Conservation (phyloP, 495 filamentous ascomycete species). For the Clohesyomyces aquaticus region DNA sequence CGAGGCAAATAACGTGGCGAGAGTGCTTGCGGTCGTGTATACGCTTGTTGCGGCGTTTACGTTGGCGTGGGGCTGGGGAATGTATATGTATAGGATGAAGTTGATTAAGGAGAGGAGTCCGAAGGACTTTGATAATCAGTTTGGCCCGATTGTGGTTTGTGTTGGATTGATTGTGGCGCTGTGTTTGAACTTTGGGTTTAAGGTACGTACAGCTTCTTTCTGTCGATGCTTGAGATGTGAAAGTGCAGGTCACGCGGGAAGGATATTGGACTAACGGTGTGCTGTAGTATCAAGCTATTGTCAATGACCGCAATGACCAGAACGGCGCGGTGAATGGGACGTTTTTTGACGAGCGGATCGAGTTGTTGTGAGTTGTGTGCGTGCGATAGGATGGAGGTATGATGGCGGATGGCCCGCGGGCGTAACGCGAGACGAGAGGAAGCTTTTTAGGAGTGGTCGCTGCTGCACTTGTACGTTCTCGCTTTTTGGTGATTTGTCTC, state of each 20-base stretch:
- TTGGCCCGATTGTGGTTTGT: slow-evolving; percentile 84
- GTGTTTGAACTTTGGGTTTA: slow-evolving; percentile 85
- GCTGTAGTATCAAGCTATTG: slow-evolving; percentile 26
- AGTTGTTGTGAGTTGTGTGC: slow-evolving; percentile 16
- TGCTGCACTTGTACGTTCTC: too few relatives aligned
- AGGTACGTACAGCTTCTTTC: slow-evolving; percentile 49
- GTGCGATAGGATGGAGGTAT: not conserved
- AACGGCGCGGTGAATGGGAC: slow-evolving; percentile 2
- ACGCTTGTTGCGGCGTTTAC: slow-evolving; percentile 80
- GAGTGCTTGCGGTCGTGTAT: slow-evolving; percentile 77
- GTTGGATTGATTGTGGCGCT: slow-evolving; percentile 76
- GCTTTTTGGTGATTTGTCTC: too few relatives aligned
- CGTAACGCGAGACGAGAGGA: too few relatives aligned
- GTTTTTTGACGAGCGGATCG: slow-evolving; percentile 13
- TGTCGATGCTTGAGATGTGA: too few relatives aligned
- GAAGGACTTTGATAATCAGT: slow-evolving; percentile 84
- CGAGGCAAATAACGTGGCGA: slow-evolving; percentile 68
- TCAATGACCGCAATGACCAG: slow-evolving; percentile 1
- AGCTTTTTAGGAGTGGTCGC: not conserved
- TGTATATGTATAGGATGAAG: slow-evolving; percentile 71
- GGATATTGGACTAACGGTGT: not conserved
- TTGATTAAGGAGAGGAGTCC: slow-evolving; percentile 86
- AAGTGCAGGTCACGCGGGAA: not conserved
- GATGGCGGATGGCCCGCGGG: too few relatives aligned
- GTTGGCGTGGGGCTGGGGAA: slow-evolving; percentile 82